These are phyloP conservation scores for Daedalea quercina DNA, from an alignment of 768 basidiomycete species.

Conservation along the genomic window DNA sequence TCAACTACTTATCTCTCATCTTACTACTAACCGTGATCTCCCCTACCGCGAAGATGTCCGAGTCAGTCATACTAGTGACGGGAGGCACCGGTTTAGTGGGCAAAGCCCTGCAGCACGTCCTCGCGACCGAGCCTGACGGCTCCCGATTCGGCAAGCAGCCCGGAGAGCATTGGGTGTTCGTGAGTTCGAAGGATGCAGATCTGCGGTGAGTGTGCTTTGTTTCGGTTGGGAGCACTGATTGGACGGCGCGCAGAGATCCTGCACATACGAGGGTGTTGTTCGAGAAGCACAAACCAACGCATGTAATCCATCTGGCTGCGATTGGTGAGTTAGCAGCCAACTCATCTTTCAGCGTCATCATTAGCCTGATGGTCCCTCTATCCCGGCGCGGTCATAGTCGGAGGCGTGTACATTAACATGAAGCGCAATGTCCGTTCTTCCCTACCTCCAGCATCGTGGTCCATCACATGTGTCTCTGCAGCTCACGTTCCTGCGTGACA, in stretches of 20 bases:
- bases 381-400: constrained; percentile 55
- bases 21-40: neutral
- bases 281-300: constrained; percentile 88
- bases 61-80: constrained; percentile 65
- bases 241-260: constrained; percentile 44
- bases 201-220: constrained; percentile 48
- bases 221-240: neutral
- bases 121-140: constrained; percentile 71
- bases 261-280: constrained; percentile 67
- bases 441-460: neutral
- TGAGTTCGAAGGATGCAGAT: constrained; percentile 74
- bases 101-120: constrained; percentile 71
- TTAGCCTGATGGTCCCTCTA: neutral
- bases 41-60: neutral
- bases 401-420: constrained; percentile 95
- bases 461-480: constrained; percentile 20
- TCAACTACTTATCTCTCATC: neutral
- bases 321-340: constrained; percentile 50
- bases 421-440: constrained; percentile 62
- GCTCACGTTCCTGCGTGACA: constrained; percentile 91
- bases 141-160: constrained; percentile 70
- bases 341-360: neutral
- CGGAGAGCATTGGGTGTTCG: constrained; percentile 86
- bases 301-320: constrained; percentile 95
- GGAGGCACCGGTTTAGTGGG: constrained; percentile 86